Evolutionary conservation across 2,329 filamentous ascomycete species (phyloP).

Genomic region (Fusarium subglutinans): DNA sequence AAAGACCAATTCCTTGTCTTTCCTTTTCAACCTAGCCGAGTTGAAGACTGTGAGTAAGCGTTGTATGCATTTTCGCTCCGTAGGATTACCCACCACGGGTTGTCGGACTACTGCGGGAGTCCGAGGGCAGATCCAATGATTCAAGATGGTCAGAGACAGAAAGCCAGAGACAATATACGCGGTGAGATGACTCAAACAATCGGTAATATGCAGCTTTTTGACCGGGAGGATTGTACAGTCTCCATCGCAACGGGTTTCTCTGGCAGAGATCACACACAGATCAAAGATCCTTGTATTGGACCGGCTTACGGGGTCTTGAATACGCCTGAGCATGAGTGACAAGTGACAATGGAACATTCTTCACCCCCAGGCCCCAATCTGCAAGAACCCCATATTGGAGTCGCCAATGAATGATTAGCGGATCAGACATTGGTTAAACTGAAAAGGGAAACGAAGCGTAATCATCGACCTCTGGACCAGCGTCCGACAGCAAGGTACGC

Average conservation of each 20-base stretch:
- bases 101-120: conserved; percentile 36
- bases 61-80: neutral
- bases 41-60: conserved; percentile 10
- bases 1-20: neutral
- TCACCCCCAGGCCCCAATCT: neutral
- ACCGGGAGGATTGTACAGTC: neutral
- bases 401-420: conserved; percentile 5
- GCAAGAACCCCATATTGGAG: neutral
- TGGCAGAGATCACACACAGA: neutral
- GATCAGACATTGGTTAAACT: conserved; percentile 16
- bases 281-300: neutral
- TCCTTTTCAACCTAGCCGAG: neutral
- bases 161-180: conserved; percentile 6
- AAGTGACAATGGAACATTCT: neutral
- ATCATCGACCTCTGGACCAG: neutral
- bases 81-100: conserved; percentile 15
- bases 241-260: neutral
- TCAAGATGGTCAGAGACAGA: neutral
- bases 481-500: too few relatives aligned
- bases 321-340: neutral
- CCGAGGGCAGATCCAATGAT: conserved; percentile 24
- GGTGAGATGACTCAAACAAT: conserved; percentile 29
- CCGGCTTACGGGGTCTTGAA: neutral
- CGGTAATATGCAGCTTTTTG: neutral
- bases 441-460: conserved; percentile 7